A percentile compares a stretch with the other conserved stretches of the same genome.
These are phyloP conservation scores for Penicillium sp. DNA, from an alignment of 2,329 filamentous ascomycete genomes.

Conservation along the genomic window DNA sequence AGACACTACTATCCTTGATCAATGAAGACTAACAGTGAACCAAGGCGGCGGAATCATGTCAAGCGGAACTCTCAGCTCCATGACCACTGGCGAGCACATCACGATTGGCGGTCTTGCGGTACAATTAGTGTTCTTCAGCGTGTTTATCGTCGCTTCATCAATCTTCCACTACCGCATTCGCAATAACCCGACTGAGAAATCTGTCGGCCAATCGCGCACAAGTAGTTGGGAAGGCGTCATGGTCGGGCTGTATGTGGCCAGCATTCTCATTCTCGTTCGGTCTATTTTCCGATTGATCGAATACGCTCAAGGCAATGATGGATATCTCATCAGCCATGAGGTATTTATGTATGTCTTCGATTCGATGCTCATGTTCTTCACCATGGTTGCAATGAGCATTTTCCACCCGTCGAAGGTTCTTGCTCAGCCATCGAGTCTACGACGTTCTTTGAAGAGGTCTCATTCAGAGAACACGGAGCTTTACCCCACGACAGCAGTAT, in stretches of 20 bases:
- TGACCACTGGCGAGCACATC: slow-evolving; percentile 10
- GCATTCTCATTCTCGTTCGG: slow-evolving; percentile 15
- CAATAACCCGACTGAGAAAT: slow-evolving; percentile 6
- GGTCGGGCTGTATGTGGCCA: slow-evolving; percentile 3
- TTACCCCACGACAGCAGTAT: no score
- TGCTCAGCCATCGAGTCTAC: neutral
- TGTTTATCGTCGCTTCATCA: slow-evolving; percentile 11
- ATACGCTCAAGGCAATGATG: slow-evolving; percentile 17
- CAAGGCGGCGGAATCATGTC: slow-evolving; percentile 7
- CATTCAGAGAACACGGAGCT: neutral
- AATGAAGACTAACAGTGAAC: neutral
- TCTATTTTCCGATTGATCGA: slow-evolving; percentile 19
- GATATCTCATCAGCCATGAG: slow-evolving; percentile 19
- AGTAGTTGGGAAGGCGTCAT: slow-evolving; percentile 1
- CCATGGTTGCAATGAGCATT: slow-evolving; percentile 4
- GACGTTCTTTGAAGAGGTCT: neutral
- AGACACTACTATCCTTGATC: neutral
- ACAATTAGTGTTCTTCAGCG: slow-evolving; percentile 16
- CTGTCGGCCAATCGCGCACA: neutral
- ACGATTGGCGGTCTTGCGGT: slow-evolving; percentile 14
- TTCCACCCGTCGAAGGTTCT: neutral
- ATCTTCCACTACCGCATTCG: slow-evolving; percentile 15
- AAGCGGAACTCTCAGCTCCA: neutral
- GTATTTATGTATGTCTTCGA: slow-evolving; percentile 20
- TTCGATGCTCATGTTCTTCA: neutral